phyloP scores from a whole-genome alignment of 495 filamentous ascomycete genomes.

The Hypoxylon fragiforme region DNA sequence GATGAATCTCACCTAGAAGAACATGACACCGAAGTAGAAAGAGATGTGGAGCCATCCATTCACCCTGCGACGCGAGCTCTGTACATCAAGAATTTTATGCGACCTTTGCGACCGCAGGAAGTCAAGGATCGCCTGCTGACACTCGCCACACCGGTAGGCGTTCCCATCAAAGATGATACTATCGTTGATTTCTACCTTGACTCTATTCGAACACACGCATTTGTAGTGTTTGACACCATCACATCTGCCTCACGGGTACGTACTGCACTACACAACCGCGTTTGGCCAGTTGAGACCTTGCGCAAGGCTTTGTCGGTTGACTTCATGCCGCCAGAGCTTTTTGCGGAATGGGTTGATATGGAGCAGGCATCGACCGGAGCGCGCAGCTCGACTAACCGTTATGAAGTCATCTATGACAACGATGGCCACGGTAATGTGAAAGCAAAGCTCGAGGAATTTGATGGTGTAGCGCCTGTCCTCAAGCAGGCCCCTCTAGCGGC shows the following conservation, averaged over 20 bases:
- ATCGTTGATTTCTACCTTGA: constrained; percentile 79
- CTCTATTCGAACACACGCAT: constrained; percentile 82
- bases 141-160: constrained; percentile 64
- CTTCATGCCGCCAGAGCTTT: constrained; percentile 78
- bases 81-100: constrained; percentile 90
- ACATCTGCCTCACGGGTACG: constrained; percentile 79
- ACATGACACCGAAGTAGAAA: constrained; percentile 35
- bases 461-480: constrained; percentile 26
- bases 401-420: constrained; percentile 50
- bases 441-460: constrained; percentile 54
- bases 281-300: constrained; percentile 87
- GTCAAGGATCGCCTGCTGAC: constrained; percentile 68
- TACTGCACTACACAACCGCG: constrained; percentile 69
- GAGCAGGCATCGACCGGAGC: constrained; percentile 61
- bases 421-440: constrained; percentile 57
- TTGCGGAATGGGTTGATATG: constrained; percentile 72
- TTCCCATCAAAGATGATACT: constrained; percentile 51
- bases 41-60: constrained; percentile 63
- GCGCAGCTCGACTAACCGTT: constrained; percentile 51
- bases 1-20: constrained; percentile 42
- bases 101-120: constrained; percentile 69
- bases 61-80: constrained; percentile 84
- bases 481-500: constrained; percentile 20
- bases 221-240: constrained; percentile 68
- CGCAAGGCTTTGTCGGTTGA: constrained; percentile 87